phyloP scores from a whole-genome alignment of 2,329 filamentous ascomycete genomes.

The Periconia sp. region DNA sequence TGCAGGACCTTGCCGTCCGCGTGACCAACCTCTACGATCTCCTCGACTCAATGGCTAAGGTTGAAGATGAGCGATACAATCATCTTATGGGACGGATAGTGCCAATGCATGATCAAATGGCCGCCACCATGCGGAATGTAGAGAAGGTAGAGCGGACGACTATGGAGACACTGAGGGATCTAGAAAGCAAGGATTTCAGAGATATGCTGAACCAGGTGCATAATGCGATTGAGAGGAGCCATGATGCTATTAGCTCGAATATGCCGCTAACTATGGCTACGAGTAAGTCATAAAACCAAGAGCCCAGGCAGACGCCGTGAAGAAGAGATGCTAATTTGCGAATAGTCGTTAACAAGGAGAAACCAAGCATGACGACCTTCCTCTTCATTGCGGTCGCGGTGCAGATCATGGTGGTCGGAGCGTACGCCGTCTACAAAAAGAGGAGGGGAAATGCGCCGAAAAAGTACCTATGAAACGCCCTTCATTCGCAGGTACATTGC shows the following conservation, averaged over 20 bases:
- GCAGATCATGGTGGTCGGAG: slow-evolving; percentile 72
- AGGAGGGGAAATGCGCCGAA: slow-evolving; percentile 79
- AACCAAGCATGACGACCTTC: slow-evolving; percentile 65
- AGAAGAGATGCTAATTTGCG: slow-evolving; percentile 22
- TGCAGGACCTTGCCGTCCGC: slow-evolving; percentile 76
- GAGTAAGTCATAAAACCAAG: slow-evolving; percentile 53
- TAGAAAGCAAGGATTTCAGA: slow-evolving; percentile 64
- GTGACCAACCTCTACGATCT: slow-evolving; percentile 67
- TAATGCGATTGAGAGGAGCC: slow-evolving; percentile 59
- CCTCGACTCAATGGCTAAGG: slow-evolving; percentile 57
- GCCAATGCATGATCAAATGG: slow-evolving; percentile 37
- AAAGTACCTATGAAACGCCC: slow-evolving; percentile 75
- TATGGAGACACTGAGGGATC: slow-evolving; percentile 58
- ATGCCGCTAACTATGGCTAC: slow-evolving; percentile 57
- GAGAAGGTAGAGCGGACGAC: slow-evolving; percentile 61
- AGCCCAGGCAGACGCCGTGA: neutral
- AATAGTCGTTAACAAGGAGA: slow-evolving; percentile 58
- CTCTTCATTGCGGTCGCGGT: slow-evolving; percentile 76
- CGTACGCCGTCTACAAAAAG: slow-evolving; percentile 81
- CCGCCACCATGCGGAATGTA: slow-evolving; percentile 54
- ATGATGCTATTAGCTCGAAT: slow-evolving; percentile 58
- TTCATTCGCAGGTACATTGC: neutral
- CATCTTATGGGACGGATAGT: slow-evolving; percentile 52
- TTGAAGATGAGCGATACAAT: slow-evolving; percentile 63
- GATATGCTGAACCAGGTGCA: slow-evolving; percentile 61